A percentile compares a stretch with the other conserved stretches of the same genome.
Evolutionary conservation across 2,329 filamentous ascomycete species (phyloP).

Genomic region (Diaporthe eres): DNA sequence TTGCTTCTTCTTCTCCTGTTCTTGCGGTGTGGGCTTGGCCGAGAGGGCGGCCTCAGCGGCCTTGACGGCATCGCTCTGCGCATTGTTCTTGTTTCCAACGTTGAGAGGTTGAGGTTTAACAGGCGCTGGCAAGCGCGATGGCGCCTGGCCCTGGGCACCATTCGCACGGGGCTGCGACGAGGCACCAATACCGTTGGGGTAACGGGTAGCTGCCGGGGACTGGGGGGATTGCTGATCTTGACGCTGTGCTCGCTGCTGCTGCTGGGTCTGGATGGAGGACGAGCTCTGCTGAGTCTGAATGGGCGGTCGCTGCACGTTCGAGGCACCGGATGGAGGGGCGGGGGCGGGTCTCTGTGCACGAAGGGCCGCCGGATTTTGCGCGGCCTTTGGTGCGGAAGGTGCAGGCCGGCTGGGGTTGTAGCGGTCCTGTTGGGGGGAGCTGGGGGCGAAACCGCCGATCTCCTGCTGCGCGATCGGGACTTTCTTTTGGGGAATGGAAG

Average conservation of each 20-base stretch:
- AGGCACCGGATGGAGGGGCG: slow-evolving; percentile 66
- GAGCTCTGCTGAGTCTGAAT: slow-evolving; percentile 66
- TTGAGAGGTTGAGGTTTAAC: slow-evolving; percentile 83
- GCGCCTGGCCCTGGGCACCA: slow-evolving; percentile 58
- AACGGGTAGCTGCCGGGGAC: slow-evolving; percentile 68
- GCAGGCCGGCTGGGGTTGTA: slow-evolving; percentile 91
- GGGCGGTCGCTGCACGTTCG: slow-evolving; percentile 59
- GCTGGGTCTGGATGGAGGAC: slow-evolving; percentile 60
- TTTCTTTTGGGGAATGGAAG: slow-evolving; percentile 86
- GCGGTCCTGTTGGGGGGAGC: slow-evolving; percentile 69
- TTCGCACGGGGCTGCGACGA: slow-evolving; percentile 63
- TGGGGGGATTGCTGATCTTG: slow-evolving; percentile 61
- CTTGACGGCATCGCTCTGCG: slow-evolving; percentile 79
- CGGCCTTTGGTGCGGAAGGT: slow-evolving; percentile 80
- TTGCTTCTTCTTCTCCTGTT: slow-evolving; percentile 84
- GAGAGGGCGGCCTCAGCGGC: slow-evolving; percentile 91
- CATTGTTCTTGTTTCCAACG: slow-evolving; percentile 76
- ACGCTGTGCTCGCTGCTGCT: slow-evolving; percentile 61
- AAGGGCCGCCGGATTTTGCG: slow-evolving; percentile 68
- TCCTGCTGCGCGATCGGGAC: slow-evolving; percentile 90
- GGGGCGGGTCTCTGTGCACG: slow-evolving; percentile 87
- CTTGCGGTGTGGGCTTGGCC: slow-evolving; percentile 79
- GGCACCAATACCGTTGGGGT: slow-evolving; percentile 69
- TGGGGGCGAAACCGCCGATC: slow-evolving; percentile 75
- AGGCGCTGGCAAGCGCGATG: slow-evolving; percentile 70